These are phyloP conservation scores for Hymenoscyphus linearis DNA, from an alignment of 2,329 filamentous ascomycete genomes.

Conservation along the genomic window DNA sequence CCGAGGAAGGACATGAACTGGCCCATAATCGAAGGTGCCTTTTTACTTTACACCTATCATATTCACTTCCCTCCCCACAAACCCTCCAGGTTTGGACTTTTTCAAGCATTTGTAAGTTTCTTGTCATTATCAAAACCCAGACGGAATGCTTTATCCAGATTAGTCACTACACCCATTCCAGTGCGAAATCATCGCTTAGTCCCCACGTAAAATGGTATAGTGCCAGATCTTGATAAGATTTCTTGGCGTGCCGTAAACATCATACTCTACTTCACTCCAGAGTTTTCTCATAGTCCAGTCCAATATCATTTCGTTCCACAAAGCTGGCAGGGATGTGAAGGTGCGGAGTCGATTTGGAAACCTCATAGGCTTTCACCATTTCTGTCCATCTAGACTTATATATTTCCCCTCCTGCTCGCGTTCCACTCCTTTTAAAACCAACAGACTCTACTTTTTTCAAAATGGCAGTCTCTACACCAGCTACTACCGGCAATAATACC, in stretches of 20 bases:
- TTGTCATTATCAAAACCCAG: constrained; percentile 4
- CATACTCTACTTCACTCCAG: background rate
- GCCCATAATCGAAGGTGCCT: background rate
- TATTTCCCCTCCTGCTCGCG: constrained; percentile 2
- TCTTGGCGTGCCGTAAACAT: background rate
- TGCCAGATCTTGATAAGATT: constrained; percentile 1
- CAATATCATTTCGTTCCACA: constrained; percentile 5
- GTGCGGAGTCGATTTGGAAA: background rate
- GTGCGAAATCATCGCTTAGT: constrained; percentile 1
- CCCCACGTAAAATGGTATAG: constrained; percentile 7
- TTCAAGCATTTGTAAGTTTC: constrained; percentile 4
- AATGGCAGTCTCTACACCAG: constrained; percentile 7
- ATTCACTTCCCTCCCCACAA: background rate
- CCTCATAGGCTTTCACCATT: background rate
- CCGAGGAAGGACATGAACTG: constrained; percentile 7
- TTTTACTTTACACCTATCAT: constrained; percentile 4
- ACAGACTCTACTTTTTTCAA: background rate
- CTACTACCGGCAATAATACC: constrained; percentile 8
- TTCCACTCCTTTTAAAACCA: background rate
- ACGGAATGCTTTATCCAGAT: constrained; percentile 3
- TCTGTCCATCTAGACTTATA: constrained; percentile 7
- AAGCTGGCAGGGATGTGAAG: constrained; percentile 3
- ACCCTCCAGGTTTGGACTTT: background rate
- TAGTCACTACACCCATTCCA: constrained; percentile 3
- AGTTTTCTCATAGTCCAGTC: background rate